Evolutionary conservation across 1,284 basidiomycete species (phyloP).

Genomic region (Hemileia vastatrix): DNA sequence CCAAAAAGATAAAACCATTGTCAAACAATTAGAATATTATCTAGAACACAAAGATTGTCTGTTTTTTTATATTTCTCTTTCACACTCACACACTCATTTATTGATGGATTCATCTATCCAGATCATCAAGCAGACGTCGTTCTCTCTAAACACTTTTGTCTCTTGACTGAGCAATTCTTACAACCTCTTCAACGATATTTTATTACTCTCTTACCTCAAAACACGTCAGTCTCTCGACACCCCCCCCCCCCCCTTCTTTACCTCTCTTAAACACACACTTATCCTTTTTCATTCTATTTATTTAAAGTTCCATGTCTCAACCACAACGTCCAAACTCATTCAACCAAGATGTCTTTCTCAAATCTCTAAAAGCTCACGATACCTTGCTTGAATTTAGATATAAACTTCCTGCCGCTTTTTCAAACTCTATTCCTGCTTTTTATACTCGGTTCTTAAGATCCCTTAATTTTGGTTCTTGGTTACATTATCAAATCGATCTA

Average conservation of each 20-base stretch:
- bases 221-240: background rate
- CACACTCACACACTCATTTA: no score
- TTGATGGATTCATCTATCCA: no score
- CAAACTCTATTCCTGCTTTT: conserved; percentile 3
- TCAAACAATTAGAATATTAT: conserved; percentile 6
- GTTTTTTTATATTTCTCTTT: no score
- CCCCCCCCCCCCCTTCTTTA: background rate
- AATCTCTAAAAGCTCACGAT: conserved; percentile 68
- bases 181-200: conserved; percentile 88
- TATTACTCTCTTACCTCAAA: conserved; percentile 65
- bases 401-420: background rate
- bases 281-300: conserved; percentile 53
- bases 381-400: conserved; percentile 38
- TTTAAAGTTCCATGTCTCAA: background rate
- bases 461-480: conserved; percentile 7
- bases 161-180: conserved; percentile 77
- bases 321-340: conserved; percentile 2
- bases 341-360: conserved; percentile 65
- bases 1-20: conserved; percentile 14
- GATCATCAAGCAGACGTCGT: conserved; percentile 53
- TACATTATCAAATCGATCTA: conserved; percentile 5
- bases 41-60: conserved; percentile 16
- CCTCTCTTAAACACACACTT: conserved; percentile 48
- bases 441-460: conserved; percentile 13
- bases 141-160: conserved; percentile 76